These are phyloP conservation scores for Leishmania guyanensis DNA, from an alignment of 208 protist species.

Conservation along the genomic window DNA sequence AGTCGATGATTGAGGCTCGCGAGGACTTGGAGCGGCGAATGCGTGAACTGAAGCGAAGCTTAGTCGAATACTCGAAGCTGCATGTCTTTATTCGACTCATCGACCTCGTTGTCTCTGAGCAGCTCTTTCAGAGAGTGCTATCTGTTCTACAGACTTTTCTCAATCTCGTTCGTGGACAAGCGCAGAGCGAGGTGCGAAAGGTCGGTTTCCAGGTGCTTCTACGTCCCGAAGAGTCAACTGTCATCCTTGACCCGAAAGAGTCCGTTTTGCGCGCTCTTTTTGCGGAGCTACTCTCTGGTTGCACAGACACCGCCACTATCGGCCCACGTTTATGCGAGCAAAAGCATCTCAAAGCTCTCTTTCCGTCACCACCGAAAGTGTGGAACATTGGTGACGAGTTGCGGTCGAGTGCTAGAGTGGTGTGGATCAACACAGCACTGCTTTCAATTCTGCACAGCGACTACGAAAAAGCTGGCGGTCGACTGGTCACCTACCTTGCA, in stretches of 20 bases:
- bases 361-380: conserved; percentile 70
- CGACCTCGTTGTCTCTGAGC: conserved; percentile 87
- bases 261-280: conserved; percentile 57
- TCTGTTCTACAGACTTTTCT: conserved; percentile 65
- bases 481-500: conserved; percentile 77
- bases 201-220: conserved; percentile 92
- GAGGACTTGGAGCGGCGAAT: conserved; percentile 83
- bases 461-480: conserved; percentile 80
- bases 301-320: conserved; percentile 60
- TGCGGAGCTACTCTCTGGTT: conserved; percentile 66
- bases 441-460: conserved; percentile 74
- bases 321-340: conserved; percentile 75
- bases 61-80: conserved; percentile 91
- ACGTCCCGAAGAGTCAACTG: conserved; percentile 54
- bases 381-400: conserved; percentile 81
- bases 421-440: conserved; percentile 57
- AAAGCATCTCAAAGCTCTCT: conserved; percentile 80
- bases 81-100: conserved; percentile 89
- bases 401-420: conserved; percentile 64
- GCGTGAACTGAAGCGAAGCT: conserved; percentile 91
- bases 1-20: conserved; percentile 93
- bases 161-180: conserved; percentile 72
- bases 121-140: conserved; percentile 78
- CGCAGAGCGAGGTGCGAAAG: conserved; percentile 61
- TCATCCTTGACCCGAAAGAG: conserved; percentile 83